Evolutionary conservation across 345 rosid species (phyloP).

Genomic region (Arabis alpina): DNA sequence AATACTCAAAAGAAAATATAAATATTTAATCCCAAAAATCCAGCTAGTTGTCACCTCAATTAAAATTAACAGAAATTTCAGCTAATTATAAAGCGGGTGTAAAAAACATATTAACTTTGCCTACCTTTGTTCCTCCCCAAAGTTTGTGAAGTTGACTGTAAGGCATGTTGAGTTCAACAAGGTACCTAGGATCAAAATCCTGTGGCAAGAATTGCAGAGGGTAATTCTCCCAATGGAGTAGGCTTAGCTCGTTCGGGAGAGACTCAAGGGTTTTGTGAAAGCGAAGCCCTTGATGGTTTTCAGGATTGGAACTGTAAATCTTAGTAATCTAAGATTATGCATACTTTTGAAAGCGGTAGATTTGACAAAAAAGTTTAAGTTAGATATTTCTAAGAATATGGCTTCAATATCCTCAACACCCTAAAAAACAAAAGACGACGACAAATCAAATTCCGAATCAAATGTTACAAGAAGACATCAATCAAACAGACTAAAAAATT

Average conservation of each 20-base stretch:
- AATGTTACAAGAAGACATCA: background rate
- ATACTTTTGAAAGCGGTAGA: slow-evolving; percentile 6
- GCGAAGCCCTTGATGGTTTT: slow-evolving; percentile 2
- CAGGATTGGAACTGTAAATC: background rate
- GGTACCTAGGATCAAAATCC: slow-evolving; percentile 15
- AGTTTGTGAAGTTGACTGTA: slow-evolving; percentile 9
- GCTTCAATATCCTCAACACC: slow-evolving; percentile 3
- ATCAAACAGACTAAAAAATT: background rate
- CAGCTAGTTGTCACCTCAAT: no score
- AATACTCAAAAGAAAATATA: no score
- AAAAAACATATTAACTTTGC: no score
- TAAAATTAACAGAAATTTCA: no score
- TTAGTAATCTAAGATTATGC: slow-evolving; percentile 11
- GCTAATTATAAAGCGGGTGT: no score
- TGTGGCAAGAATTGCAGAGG: background rate
- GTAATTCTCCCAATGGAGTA: slow-evolving; percentile 7
- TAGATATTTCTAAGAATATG: background rate
- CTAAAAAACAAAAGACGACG: background rate
- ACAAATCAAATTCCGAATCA: no score
- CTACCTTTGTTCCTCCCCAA: slow-evolving; percentile 13
- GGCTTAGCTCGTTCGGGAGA: background rate
- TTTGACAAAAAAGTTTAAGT: background rate
- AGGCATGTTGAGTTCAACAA: slow-evolving; percentile 16
- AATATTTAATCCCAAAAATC: no score
- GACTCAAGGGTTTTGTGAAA: background rate